phyloP scores from a whole-genome alignment of 768 basidiomycete species.

The Leccinum pellstonianum region DNA sequence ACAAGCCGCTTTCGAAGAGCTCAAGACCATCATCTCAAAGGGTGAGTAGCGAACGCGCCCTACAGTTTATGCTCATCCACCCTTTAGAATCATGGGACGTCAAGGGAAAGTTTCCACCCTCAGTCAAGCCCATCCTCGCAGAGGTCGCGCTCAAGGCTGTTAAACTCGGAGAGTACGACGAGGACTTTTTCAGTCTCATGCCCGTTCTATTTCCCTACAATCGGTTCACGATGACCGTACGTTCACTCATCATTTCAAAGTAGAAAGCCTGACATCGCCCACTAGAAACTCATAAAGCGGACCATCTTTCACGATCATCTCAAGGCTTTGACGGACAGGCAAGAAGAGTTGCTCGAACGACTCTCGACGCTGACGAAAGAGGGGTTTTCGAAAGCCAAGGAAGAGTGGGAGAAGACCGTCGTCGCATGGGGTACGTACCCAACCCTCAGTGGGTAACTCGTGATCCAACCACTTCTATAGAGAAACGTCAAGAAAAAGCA shows the following conservation, averaged over 20 bases:
- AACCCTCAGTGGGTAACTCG: background rate
- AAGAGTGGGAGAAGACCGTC: constrained; percentile 75
- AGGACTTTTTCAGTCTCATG: constrained; percentile 88
- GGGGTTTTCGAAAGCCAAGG: constrained; percentile 65
- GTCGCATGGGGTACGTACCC: constrained; percentile 59
- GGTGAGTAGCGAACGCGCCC: constrained; percentile 36
- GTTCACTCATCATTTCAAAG: constrained; percentile 25
- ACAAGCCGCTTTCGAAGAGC: constrained; percentile 55
- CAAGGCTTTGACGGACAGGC: constrained; percentile 60
- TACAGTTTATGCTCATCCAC: background rate
- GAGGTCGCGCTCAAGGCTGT: constrained; percentile 76
- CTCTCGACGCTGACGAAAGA: constrained; percentile 60
- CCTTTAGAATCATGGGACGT: constrained; percentile 67
- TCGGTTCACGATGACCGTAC: constrained; percentile 86
- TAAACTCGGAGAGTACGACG: constrained; percentile 84
- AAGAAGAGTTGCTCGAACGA: constrained; percentile 65
- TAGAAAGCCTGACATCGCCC: constrained; percentile 8
- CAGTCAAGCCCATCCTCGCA: constrained; percentile 70
- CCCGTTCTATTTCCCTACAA: constrained; percentile 91
- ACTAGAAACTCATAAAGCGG: constrained; percentile 88
- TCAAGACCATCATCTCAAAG: constrained; percentile 59
- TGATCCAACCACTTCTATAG: constrained; percentile 23
- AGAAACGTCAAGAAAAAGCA: constrained; percentile 57
- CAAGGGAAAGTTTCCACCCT: constrained; percentile 88
- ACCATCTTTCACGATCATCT: constrained; percentile 79